Evolutionary conservation across 345 rosid species (phyloP), one percentile per base, ranked within the genome.

Genomic region (Gynandropsis gynandra): DNA sequence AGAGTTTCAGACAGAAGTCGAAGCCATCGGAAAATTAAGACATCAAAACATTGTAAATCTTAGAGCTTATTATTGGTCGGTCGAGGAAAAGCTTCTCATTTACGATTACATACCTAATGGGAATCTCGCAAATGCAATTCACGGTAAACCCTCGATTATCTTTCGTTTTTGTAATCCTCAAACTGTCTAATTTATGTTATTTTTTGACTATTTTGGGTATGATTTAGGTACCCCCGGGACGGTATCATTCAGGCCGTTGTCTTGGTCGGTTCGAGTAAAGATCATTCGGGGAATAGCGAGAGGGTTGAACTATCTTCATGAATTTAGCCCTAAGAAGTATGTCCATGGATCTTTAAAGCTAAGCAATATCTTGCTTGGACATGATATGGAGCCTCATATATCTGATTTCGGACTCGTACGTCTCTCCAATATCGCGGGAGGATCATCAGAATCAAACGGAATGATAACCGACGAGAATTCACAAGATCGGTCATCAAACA

Each of bases 31-130:
- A 56, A 83, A 80, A 84, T 73, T 86, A 53, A 83, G 88, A 71
- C 96, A 89, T 75, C 87, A 86, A 0, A 83, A 89, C 49, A 66
- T 89, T 17, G 94, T 77, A 24, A 83, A 70, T 39, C 96, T 89
- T 21, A 74, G 78, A 66, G 96, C 97, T 10, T 89, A 89, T 70
- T 89, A 89, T 63, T 89, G 97, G 97, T 83, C 94, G 18, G 94
- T 81, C 7, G 96, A 89, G 27, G 97, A 89, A 78, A 89, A 86
- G 78, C 72, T 89, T 72, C 81, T 89, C 37, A 77, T 89, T 65
- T 81, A 89, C 39, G 95, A 89, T 52, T 89, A 80, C 61, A 63
- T 89, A 56, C 72, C 80, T 33, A 80, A 86, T 35, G 96, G 88
- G 70, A 86, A 83, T 75, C 90, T 89, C 49, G 75, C 83, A 47